These are phyloP conservation scores for Aspergillus arachidicola DNA, from an alignment of 2,329 filamentous ascomycete genomes.

Conservation along the genomic window DNA sequence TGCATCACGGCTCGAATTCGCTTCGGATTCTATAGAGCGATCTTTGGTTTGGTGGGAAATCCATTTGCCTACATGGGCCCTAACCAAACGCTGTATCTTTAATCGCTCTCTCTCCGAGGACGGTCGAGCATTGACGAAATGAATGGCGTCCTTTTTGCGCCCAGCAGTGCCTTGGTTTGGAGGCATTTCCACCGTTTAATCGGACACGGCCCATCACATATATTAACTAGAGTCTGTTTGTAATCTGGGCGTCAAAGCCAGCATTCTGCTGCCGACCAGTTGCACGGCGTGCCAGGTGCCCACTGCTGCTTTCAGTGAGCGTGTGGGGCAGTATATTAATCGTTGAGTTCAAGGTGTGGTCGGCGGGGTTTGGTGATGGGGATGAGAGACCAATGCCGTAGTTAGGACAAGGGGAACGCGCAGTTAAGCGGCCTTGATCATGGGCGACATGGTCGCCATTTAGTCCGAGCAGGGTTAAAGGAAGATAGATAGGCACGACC, in stretches of 20 bases:
- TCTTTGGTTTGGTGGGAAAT: conserved; percentile 40
- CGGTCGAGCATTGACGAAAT: conserved; percentile 39
- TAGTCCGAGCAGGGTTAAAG: neutral
- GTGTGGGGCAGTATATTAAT: neutral
- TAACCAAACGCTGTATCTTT: conserved; percentile 33
- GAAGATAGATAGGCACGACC: neutral
- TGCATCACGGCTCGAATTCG: neutral
- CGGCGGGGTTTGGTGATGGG: neutral
- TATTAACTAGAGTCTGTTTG: conserved; percentile 11
- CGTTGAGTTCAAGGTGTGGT: neutral
- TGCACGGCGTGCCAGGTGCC: neutral
- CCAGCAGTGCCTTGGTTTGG: conserved; percentile 22
- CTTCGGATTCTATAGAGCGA: conserved; percentile 19
- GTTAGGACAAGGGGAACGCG: neutral
- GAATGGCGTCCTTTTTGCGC: conserved; percentile 30
- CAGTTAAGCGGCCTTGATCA: neutral
- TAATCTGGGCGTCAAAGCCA: conserved; percentile 15
- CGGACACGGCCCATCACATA: conserved; percentile 19
- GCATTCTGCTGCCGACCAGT: conserved; percentile 24
- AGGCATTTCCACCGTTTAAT: conserved; percentile 23
- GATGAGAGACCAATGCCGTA: neutral
- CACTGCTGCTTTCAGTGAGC: neutral
- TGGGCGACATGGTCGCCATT: neutral
- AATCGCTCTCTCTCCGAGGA: conserved; percentile 31
- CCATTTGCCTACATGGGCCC: conserved; percentile 39